Base-by-base conservation (phyloP, 371 early-diverging fungal species). In the Blakeslea trispora region DNA sequence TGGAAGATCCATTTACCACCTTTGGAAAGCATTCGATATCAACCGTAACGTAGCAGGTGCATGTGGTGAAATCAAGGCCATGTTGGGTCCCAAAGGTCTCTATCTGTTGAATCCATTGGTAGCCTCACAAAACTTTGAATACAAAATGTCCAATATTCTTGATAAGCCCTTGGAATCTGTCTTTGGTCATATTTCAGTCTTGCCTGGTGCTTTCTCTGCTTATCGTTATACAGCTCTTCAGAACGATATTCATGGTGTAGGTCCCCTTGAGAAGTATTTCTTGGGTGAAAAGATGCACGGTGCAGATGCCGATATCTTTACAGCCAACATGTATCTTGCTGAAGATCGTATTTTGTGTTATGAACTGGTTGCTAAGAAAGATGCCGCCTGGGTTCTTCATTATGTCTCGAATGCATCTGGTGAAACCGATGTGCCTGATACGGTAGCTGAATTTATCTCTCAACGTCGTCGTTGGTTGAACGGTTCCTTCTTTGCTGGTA, bases 291-390 rank as follows among this genome's bases (percentile, higher is more conserved):
- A 60, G 13, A 58, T 66, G 60, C 84, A 85, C 68, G 85, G 82
- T 43, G 75, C 77, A 11, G 85, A 83, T 45, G 77, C 78, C 37
- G 82, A 69, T 75, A 87, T 84, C 45, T 84, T 84, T 50, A 81
- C 81, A 0, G 85, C 82, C 45, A 91, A 91, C 70, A 88, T 91
- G 91, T 81, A 81, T 60, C 66, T 86, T 62, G 90, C 91, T 35
- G 91, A 92, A 69, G 93, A 92, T 75, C 89, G 93, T 77, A 91
- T 91, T 64, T 77, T 93, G 49, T 91, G 93, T 66, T 93, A 91
- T 71, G 92, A 93, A 71, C 72, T 93, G 6, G 89, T 89, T 5
- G 85, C 89, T 31, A 89, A 91, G 71, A 76, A 73, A 19, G 74
- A 84, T 37, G 69, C 76, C 23, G 75, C 75, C 10, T 89, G 90